Percentiles rank a stretch among this genome's conserved stretches.
Conservation (phyloP, 352 stramenopile species). For the Pythium periplocum region DNA sequence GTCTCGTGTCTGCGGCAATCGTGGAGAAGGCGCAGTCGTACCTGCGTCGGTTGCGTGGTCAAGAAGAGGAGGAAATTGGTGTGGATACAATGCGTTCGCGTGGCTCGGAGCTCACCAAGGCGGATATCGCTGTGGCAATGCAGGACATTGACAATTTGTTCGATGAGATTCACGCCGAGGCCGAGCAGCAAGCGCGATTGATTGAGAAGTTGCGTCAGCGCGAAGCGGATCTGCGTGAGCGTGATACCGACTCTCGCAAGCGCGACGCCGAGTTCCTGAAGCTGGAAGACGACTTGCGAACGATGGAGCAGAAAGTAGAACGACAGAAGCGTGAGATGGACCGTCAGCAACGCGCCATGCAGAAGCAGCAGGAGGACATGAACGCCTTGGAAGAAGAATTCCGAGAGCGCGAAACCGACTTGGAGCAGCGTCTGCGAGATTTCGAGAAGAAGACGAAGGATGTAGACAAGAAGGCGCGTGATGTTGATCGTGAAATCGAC, state of each 20-base stretch:
- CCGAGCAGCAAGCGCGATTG: conserved; percentile 37
- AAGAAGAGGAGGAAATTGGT: conserved; percentile 3
- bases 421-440: conserved; percentile 6
- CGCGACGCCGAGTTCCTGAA: conserved; percentile 24
- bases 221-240: conserved; percentile 19
- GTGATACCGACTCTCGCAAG: conserved; percentile 12
- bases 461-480: conserved; percentile 3
- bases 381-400: conserved; percentile 2
- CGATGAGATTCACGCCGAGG: conserved; percentile 48
- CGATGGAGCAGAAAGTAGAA: background rate
- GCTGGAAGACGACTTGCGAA: conserved; percentile 11
- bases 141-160: conserved; percentile 46
- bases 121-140: conserved; percentile 31
- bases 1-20: background rate
- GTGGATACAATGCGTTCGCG: background rate
- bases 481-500: conserved; percentile 11
- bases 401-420: conserved; percentile 9
- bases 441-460: conserved; percentile 9
- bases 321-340: background rate
- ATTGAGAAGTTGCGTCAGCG: conserved; percentile 28
- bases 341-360: conserved; percentile 1
- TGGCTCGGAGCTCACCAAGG: conserved; percentile 11
- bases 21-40: conserved; percentile 12
- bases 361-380: background rate
- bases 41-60: conserved; percentile 17